Base-by-base conservation (phyloP, 2,329 filamentous ascomycete genomes). In the Ceratocystis eucalypticola region DNA sequence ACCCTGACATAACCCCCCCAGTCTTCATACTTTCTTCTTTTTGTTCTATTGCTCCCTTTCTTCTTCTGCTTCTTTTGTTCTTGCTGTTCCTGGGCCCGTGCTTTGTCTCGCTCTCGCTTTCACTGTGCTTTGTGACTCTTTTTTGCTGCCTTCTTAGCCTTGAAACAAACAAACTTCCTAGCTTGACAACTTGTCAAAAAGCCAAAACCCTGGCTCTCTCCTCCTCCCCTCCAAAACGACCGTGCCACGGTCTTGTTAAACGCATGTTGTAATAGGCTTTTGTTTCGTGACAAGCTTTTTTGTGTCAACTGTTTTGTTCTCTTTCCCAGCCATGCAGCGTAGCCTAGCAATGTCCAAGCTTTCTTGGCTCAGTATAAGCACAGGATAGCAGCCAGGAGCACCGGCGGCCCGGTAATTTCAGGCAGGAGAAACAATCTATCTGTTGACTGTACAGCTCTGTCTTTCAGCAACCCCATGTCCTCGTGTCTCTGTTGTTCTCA, bases 241-340 rank as follows among this genome's bases (percentile, higher is more conserved):
- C 53, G 53, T 59, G 53, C 53, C 53, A 59, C 28, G 2, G 12
- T 17, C 53, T 59, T 15, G 5, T 59, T 59, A 33, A 59, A 59
- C 53, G 33, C 15, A 33, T 59, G 53, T n/a, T 59, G 53, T 59
- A 30, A 20, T 59, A 59, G 53, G 53, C 53, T 25, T 59, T 59
- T 33, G 53, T 59, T 59, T 59, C 53, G 53, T 59, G 28, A 59
- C n/a, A 59, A 33, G 53, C 53, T 33, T 59, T 59, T 33, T 33
- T 59, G 53, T 59, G 53, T 59, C 53, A 59, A 59, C 25, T 41
- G 10, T 41, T 41, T 8, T 33, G 53, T 33, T 59, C 25, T 30
- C 37, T 41, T 41, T 41, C 10, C 30, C 10, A 41, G 4, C 37
- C 37, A 10, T 41, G 37, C 37, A 41, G 10, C 37, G 37, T 41